Conservation (phyloP, 768 basidiomycete species). For the Mrakia hoshinonis region DNA sequence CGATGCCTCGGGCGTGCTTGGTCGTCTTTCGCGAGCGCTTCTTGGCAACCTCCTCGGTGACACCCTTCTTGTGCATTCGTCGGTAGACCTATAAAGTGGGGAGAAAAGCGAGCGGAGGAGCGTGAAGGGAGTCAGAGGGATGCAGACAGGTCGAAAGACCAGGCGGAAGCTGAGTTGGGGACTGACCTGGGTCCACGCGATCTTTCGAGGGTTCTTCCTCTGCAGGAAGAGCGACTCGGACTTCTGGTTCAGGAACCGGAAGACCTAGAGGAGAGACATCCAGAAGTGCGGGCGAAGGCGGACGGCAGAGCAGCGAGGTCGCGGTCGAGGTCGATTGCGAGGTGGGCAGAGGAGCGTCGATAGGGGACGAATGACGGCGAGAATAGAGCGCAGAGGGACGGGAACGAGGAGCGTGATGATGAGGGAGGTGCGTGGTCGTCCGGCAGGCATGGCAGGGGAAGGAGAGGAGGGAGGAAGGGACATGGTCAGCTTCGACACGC, state of each 20-base stretch:
- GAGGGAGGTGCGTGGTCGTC: background rate
- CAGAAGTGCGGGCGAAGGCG: too few species aligned
- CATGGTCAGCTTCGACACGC: background rate
- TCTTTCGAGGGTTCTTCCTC: slow-evolving; percentile 99
- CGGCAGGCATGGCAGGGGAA: background rate
- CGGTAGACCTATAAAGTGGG: slow-evolving; percentile 56
- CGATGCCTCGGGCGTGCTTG: slow-evolving; percentile 89
- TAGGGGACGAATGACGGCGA: background rate
- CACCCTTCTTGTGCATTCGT: slow-evolving; percentile 99
- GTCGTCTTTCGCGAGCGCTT: slow-evolving; percentile 93
- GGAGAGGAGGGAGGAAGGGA: background rate
- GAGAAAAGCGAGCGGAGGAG: background rate
- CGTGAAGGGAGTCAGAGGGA: background rate
- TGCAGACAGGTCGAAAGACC: too few species aligned
- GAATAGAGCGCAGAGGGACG: background rate
- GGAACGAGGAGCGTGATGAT: background rate
- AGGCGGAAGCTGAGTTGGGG: too few species aligned
- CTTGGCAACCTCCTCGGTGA: slow-evolving; percentile 98
- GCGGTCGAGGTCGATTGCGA: background rate
- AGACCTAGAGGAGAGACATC: slow-evolving; percentile 53
- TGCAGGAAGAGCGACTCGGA: slow-evolving; percentile 93
- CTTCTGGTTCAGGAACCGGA: slow-evolving; percentile 91
- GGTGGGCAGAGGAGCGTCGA: background rate
- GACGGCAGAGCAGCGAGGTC: background rate
- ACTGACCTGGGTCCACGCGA: slow-evolving; percentile 72